phyloP scores from a whole-genome alignment of 805 yeast genomes.

The Candida namnaoensis region DNA sequence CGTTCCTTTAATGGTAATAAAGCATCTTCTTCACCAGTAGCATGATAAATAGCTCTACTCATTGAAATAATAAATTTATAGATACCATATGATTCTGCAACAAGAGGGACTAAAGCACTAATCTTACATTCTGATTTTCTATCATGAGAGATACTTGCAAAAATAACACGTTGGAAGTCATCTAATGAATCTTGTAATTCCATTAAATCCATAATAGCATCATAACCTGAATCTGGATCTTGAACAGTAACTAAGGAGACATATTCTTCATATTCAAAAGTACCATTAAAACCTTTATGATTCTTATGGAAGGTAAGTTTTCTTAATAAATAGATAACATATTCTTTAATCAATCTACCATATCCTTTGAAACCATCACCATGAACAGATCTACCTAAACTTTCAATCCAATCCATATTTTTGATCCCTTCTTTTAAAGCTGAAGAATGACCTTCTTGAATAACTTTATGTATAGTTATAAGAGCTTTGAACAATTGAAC shows the following conservation, averaged over 20 bases:
- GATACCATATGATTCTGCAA: constrained; percentile 87
- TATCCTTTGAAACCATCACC: constrained; percentile 42
- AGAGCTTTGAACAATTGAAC: constrained; percentile 81
- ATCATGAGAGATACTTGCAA: constrained; percentile 59
- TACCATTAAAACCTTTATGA: constrained; percentile 89
- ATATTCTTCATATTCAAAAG: constrained; percentile 93
- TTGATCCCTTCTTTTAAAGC: constrained; percentile 72
- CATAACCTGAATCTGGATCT: constrained; percentile 95
- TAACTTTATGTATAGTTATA: constrained; percentile 78
- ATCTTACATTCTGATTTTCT: constrained; percentile 66
- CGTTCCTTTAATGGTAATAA: constrained; percentile 65
- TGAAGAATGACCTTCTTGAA: constrained; percentile 97
- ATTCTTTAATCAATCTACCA: constrained; percentile 68
- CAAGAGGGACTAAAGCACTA: constrained; percentile 82
- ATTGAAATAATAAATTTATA: constrained; percentile 83
- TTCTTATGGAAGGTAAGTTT: constrained; percentile 77
- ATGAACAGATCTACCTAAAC: constrained; percentile 48
- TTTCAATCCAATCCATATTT: constrained; percentile 69
- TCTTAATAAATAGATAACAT: constrained; percentile 57
- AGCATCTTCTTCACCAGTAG: constrained; percentile 68
- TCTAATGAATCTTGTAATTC: constrained; percentile 78
- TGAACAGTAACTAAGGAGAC: constrained; percentile 78
- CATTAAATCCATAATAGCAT: constrained; percentile 79
- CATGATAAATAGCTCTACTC: constrained; percentile 79
- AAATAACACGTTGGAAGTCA: constrained; percentile 65